Base-by-base conservation (phyloP, 2,329 filamentous ascomycete species). In the Microcyclosporella mali region DNA sequence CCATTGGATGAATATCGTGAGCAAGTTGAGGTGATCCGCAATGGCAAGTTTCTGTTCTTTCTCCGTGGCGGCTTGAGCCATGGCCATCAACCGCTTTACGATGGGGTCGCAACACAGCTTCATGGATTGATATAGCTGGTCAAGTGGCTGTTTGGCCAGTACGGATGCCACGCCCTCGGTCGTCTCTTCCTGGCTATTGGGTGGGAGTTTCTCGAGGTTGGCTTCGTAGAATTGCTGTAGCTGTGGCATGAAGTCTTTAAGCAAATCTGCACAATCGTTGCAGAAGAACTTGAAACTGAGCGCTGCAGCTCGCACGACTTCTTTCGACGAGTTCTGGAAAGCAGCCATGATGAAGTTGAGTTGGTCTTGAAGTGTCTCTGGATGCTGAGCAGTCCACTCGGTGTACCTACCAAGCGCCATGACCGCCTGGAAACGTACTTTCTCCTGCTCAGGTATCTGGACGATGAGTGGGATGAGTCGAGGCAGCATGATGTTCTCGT, bases 381-480 rank as follows among this genome's bases (percentile, higher is more conserved):
- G 87, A 59, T 98, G 92, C 36, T 88, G 82, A 4, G 92, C 81
- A 0, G 94, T 98, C 92, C 92, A 98, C 65, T 97, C 90, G 0
- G 94, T 98, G 62, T 98, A 98, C 49, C 92, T 79, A 29, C 88
- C 92, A 16, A 98, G 77, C 2, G 94, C 89, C 88, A 98, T 95
- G 59, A 97, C 95, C 4, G 90, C 90, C 50, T 94, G 90, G 67
- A 98, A 98, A 6, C 89, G 87, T n/a, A 98, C 78, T 70, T 97
- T 98, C 67, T 97, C 88, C 58, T 98, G 92, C 59, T 86, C 83
- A 0, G 92, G 92, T 47, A 98, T 94, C 61, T 94, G 86, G 9
- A 95, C 88, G 50, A 98, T 81, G 43, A 98, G 74, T 14, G 89
- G 89, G 70, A 98, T 95, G 12, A 98, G 81, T 60, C 90, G 86